These are phyloP conservation scores for Benincasa hispida DNA, from an alignment of 306 rosid genomes.

Conservation along the genomic window DNA sequence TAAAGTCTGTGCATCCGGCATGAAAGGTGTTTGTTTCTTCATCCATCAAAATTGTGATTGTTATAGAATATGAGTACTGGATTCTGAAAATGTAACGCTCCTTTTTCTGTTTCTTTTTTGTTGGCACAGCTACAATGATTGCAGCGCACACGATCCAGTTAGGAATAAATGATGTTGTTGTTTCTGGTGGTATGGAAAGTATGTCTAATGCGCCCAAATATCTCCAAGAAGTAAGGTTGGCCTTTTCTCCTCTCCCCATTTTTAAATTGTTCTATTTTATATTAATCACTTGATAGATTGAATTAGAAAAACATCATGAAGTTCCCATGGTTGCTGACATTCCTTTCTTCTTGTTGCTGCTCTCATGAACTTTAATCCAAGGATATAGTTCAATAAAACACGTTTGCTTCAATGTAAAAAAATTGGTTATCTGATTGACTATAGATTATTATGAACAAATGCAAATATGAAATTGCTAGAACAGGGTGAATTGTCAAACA, in stretches of 20 bases:
- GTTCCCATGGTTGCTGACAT: not conserved
- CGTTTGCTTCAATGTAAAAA: not conserved
- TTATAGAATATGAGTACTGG: not conserved
- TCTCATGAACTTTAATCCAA: not conserved
- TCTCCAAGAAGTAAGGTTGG: conserved; percentile 56
- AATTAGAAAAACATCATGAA: not conserved
- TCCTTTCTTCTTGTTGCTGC: not conserved
- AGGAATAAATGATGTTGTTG: conserved; percentile 61
- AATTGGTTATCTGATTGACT: not conserved
- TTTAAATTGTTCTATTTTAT: not conserved
- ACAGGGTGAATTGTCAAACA: not conserved
- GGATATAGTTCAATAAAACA: not conserved
- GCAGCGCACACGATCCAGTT: conserved; percentile 77
- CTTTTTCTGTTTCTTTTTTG: not conserved
- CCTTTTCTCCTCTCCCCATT: not conserved
- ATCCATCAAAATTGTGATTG: not conserved
- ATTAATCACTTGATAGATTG: not conserved
- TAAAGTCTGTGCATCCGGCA: conserved; percentile 87
- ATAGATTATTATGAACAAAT: not conserved
- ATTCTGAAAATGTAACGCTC: not conserved
- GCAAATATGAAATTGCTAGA: not conserved
- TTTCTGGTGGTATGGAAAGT: conserved; percentile 95
- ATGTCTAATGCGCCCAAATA: conserved; percentile 93
- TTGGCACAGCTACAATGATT: conserved; percentile 60
- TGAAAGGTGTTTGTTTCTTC: conserved; percentile 48